Base-by-base conservation (phyloP, 257 asterid genomes). In the Fraxinus cuspidata region DNA sequence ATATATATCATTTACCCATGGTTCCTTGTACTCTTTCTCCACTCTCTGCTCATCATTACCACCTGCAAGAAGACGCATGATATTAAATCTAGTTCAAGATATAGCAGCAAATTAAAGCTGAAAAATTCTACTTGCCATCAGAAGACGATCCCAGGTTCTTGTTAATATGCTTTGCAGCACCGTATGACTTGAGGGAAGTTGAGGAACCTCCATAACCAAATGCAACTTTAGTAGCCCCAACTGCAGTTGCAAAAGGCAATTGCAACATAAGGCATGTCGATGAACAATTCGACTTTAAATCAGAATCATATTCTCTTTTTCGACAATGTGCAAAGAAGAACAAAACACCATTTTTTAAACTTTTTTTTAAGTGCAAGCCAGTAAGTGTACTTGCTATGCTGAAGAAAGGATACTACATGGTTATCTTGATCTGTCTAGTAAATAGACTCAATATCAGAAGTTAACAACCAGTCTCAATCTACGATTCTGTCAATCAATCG, bases 1-100 rank as follows among this genome's bases (percentile, higher is more conserved):
- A 38, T 18, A 27, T 71, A 71, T 73, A 56, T 47, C 29, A 80
- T 92, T 81, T 77, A 91, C 97, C 97, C 97, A 95, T 68, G 99
- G 99, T 81, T 95, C 98, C 70, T 85, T 87, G 84, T 93, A 95
- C 66, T 95, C 97, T 87, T 93, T 90, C 85, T 82, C 85, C 21
- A 78, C 71, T 38, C 5, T 75, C 56, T 71, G 70, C 60, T 13
- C 83, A 53, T 71, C 73, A 18, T 51, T 37, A 71, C 77, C 85
- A 77, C 85, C 99, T 90, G 86, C 82, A 71, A 21, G 81, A 70
- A 73, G 49, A 75, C 18, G 34, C 38, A 73, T 23, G 76, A 73
- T 44, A 65, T 81, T 63, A 79, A 70, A 81, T 51, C 34, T 19
- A 73, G 34, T 58, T 70, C 42, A 12, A 23, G 16, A 5, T 44